phyloP scores from a whole-genome alignment of 495 filamentous ascomycete species.

The Pyrenula massariospora region DNA sequence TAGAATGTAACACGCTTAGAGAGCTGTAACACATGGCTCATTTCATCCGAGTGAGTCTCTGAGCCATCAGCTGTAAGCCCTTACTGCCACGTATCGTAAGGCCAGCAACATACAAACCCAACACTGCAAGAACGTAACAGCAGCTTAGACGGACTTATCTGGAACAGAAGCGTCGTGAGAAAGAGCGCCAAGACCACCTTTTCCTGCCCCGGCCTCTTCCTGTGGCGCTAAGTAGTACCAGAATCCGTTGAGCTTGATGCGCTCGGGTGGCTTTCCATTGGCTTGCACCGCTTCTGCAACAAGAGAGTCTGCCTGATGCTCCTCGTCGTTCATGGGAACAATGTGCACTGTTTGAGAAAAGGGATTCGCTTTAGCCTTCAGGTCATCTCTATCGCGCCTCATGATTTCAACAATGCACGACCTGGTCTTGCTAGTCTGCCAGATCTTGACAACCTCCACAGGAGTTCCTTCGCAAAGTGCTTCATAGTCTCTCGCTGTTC shows the following conservation, averaged over 20 bases:
- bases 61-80: no score
- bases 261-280: not conserved
- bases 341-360: not conserved
- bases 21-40: no score
- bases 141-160: no score
- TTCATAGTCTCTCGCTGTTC: slow-evolving; percentile 17
- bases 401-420: not conserved
- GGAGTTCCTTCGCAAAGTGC: slow-evolving; percentile 15
- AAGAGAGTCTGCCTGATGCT: not conserved
- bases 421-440: not conserved
- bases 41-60: no score
- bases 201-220: no score
- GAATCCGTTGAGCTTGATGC: not conserved
- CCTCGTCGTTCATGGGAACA: not conserved
- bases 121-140: no score
- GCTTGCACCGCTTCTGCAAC: not conserved
- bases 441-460: slow-evolving; percentile 19
- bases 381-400: not conserved
- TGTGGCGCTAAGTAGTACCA: not conserved
- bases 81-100: no score
- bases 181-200: no score
- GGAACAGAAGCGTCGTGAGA: no score
- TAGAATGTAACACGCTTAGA: no score
- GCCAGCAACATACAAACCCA: no score
- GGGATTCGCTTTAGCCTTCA: not conserved